These are phyloP conservation scores for Teratosphaeria epicoccoides DNA, from an alignment of 2,329 filamentous ascomycete genomes.

Conservation along the genomic window DNA sequence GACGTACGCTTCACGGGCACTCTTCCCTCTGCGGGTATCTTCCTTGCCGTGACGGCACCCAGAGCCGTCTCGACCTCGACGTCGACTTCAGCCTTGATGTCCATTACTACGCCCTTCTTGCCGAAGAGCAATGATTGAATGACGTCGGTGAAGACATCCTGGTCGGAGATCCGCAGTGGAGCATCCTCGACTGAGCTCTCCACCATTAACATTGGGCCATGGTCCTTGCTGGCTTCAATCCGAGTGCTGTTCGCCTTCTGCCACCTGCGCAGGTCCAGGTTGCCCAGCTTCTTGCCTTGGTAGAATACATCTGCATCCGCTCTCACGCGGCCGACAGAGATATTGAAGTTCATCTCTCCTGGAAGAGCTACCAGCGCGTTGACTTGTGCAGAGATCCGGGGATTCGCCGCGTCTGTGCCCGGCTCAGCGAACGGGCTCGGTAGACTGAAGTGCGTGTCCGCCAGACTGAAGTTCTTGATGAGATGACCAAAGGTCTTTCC, in stretches of 20 bases:
- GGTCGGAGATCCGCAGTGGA: slow-evolving; percentile 72
- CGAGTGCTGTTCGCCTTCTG: slow-evolving; percentile 73
- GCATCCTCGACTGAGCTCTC: slow-evolving; percentile 66
- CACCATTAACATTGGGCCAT: slow-evolving; percentile 56
- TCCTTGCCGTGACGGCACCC: slow-evolving; percentile 68
- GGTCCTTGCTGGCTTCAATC: slow-evolving; percentile 40
- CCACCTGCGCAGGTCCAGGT: slow-evolving; percentile 71
- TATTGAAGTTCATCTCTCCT: slow-evolving; percentile 72
- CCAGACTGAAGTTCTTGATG: slow-evolving; percentile 78
- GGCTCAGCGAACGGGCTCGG: slow-evolving; percentile 73
- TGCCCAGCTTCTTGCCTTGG: slow-evolving; percentile 64
- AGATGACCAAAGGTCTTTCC: slow-evolving; percentile 71
- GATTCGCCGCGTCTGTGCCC: slow-evolving; percentile 59
- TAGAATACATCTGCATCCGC: slow-evolving; percentile 76
- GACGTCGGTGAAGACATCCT: slow-evolving; percentile 67
- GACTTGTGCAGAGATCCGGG: slow-evolving; percentile 73
- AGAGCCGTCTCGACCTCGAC: slow-evolving; percentile 72
- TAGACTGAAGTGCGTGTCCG: slow-evolving; percentile 74
- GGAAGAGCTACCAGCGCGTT: slow-evolving; percentile 70
- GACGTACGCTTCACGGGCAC: slow-evolving; percentile 86
- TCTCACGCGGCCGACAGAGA: slow-evolving; percentile 66
- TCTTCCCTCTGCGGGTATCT: slow-evolving; percentile 71
- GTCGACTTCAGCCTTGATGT: slow-evolving; percentile 70
- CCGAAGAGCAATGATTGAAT: slow-evolving; percentile 74
- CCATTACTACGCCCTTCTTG: slow-evolving; percentile 50